Evolutionary conservation across 2,329 filamentous ascomycete genomes (phyloP).

Genomic region (Pseudopyrenochaeta lycopersici): DNA sequence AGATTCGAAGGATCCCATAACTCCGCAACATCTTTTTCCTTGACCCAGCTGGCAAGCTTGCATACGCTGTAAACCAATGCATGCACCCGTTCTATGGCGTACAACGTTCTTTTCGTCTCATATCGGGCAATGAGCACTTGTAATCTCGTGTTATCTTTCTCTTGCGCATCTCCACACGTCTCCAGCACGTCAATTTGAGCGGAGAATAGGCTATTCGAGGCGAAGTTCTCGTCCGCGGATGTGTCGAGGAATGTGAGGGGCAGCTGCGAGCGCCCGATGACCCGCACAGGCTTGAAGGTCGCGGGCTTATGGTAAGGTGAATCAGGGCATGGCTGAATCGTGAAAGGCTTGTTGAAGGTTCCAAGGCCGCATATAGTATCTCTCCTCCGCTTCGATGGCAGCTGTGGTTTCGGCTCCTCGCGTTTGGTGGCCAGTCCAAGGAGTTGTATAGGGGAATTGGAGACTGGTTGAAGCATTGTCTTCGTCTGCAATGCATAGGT

Average conservation of each 20-base stretch:
- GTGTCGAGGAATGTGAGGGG: conserved; percentile 51
- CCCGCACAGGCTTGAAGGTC: conserved; percentile 44
- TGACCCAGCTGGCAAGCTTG: conserved; percentile 73
- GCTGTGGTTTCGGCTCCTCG: conserved; percentile 32
- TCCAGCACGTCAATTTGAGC: conserved; percentile 46
- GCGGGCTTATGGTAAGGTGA: conserved; percentile 39
- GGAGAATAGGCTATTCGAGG: conserved; percentile 44
- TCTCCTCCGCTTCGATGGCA: conserved; percentile 44
- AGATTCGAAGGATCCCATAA: conserved; percentile 33
- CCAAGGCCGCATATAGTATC: conserved; percentile 41
- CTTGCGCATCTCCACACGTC: conserved; percentile 11
- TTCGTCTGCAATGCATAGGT: conserved; percentile 40
- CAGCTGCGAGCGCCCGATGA: conserved; percentile 47
- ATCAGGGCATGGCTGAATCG: conserved; percentile 41
- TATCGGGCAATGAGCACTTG: conserved; percentile 47
- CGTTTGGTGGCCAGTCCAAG: conserved; percentile 34
- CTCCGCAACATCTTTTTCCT: conserved; percentile 61
- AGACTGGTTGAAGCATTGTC: conserved; percentile 37
- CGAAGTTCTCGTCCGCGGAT: conserved; percentile 27
- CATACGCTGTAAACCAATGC: conserved; percentile 72
- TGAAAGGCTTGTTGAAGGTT: conserved; percentile 37
- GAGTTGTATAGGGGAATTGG: conserved; percentile 28
- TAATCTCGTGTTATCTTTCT: conserved; percentile 7
- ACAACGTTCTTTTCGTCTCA: conserved; percentile 72
- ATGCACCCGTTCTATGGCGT: conserved; percentile 77